phyloP scores from a whole-genome alignment of 2,329 filamentous ascomycete genomes.

The Elsinoe batatas region DNA sequence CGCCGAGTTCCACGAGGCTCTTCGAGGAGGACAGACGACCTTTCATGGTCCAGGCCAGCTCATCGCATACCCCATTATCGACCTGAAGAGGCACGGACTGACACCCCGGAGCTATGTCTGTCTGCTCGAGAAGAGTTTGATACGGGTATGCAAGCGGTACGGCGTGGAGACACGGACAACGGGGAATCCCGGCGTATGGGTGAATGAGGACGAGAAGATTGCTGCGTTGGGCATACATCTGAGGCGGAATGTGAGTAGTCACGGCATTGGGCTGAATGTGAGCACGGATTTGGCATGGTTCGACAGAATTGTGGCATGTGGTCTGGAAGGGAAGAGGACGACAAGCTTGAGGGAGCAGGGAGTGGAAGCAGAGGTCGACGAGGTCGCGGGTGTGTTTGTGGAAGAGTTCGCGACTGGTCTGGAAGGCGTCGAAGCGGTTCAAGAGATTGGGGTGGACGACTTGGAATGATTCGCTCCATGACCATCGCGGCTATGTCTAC shows the following conservation, averaged over 20 bases:
- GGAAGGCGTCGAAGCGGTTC: conserved; percentile 21
- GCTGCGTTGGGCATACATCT: conserved; percentile 89
- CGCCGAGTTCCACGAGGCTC: conserved; percentile 58
- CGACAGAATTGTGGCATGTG: conserved; percentile 78
- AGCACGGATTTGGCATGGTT: conserved; percentile 54
- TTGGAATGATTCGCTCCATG: conserved; percentile 2
- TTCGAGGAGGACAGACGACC: conserved; percentile 83
- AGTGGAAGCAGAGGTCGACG: conserved; percentile 28
- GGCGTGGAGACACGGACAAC: conserved; percentile 54
- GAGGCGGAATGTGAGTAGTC: conserved; percentile 68
- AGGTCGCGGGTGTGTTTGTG: conserved; percentile 34
- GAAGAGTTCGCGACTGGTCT: conserved; percentile 27
- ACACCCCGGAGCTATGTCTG: conserved; percentile 68
- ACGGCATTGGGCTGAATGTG: conserved; percentile 78
- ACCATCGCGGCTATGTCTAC: no score
- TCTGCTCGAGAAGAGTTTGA: conserved; percentile 66
- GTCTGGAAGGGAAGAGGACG: conserved; percentile 65
- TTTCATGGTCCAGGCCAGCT: conserved; percentile 93
- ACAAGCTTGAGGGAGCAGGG: conserved; percentile 60
- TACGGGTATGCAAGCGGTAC: conserved; percentile 52
- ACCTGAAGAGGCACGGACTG: conserved; percentile 59
- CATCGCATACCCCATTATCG: conserved; percentile 85
- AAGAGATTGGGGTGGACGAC: conserved; percentile 17
- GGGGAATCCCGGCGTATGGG: conserved; percentile 79
- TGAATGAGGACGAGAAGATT: conserved; percentile 55